A percentile compares a stretch with the other conserved stretches of the same genome.
These are phyloP conservation scores for Ophiostoma pallidulum DNA, from an alignment of 2,329 filamentous ascomycete species.

Conservation along the genomic window DNA sequence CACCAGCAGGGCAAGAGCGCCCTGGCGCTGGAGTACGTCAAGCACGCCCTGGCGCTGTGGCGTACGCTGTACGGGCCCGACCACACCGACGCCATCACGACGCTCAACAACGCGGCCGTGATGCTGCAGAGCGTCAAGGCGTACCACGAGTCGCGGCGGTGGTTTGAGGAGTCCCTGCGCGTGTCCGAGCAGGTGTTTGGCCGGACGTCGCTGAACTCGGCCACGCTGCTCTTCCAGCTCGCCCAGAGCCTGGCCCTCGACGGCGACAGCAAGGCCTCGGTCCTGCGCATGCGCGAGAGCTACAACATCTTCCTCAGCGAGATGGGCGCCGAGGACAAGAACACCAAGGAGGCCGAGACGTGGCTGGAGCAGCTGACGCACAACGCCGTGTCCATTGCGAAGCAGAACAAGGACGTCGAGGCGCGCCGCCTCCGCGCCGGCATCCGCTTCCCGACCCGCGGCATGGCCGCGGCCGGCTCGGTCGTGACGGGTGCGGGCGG, in stretches of 20 bases:
- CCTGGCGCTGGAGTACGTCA: constrained; percentile 76
- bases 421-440: constrained; percentile 61
- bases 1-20: constrained; percentile 87
- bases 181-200: constrained; percentile 88
- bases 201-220: constrained; percentile 81
- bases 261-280: constrained; percentile 83
- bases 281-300: constrained; percentile 88
- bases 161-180: constrained; percentile 88
- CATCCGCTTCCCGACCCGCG: constrained; percentile 57
- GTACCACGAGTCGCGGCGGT: constrained; percentile 87
- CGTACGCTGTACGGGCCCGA: constrained; percentile 91
- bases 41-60: constrained; percentile 90
- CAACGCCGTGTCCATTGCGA: constrained; percentile 88
- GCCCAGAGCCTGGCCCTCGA: constrained; percentile 94
- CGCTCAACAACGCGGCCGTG: constrained; percentile 95
- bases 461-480: constrained; percentile 47
- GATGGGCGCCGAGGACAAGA: constrained; percentile 83
- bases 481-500: constrained; percentile 27
- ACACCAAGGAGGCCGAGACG: constrained; percentile 94
- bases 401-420: constrained; percentile 82
- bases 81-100: constrained; percentile 96
- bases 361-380: constrained; percentile 96
- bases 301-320: constrained; percentile 89
- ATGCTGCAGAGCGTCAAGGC: constrained; percentile 96
- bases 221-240: constrained; percentile 92